Conservation (phyloP, 2,329 filamentous ascomycete species). For the Ceratocystis alfenasii region DNA sequence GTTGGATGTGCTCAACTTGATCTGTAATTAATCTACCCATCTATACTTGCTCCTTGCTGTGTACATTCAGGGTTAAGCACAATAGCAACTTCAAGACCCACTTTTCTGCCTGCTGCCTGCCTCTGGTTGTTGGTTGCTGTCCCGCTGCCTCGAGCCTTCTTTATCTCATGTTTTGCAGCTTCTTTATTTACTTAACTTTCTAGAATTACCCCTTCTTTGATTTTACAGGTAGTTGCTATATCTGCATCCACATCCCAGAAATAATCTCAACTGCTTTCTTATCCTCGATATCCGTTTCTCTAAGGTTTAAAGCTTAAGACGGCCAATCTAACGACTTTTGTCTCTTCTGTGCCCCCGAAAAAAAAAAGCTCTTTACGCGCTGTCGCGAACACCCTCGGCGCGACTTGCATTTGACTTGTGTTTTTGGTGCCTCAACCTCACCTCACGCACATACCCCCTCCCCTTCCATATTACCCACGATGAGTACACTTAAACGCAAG, state of each 20-base stretch:
- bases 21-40: neutral
- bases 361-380: constrained; percentile 12
- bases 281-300: neutral
- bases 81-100: neutral
- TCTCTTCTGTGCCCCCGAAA: neutral
- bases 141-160: neutral
- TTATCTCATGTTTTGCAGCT: neutral
- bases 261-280: neutral
- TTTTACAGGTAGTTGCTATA: neutral
- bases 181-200: neutral
- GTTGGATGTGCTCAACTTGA: neutral
- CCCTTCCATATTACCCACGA: constrained; percentile 25
- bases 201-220: neutral
- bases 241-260: neutral
- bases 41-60: neutral
- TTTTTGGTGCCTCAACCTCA: neutral
- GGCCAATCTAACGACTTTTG: no score
- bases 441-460: neutral
- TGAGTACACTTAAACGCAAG: constrained; percentile 57
- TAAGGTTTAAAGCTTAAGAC: neutral
- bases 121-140: neutral
- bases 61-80: neutral
- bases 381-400: constrained; percentile 7
- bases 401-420: constrained; percentile 2
- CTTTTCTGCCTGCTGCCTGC: neutral